Percentiles rank a stretch among this genome's conserved stretches.
Evolutionary conservation across 176 grass and related monocot species (phyloP).

Genomic region (Luzula sylvatica): DNA sequence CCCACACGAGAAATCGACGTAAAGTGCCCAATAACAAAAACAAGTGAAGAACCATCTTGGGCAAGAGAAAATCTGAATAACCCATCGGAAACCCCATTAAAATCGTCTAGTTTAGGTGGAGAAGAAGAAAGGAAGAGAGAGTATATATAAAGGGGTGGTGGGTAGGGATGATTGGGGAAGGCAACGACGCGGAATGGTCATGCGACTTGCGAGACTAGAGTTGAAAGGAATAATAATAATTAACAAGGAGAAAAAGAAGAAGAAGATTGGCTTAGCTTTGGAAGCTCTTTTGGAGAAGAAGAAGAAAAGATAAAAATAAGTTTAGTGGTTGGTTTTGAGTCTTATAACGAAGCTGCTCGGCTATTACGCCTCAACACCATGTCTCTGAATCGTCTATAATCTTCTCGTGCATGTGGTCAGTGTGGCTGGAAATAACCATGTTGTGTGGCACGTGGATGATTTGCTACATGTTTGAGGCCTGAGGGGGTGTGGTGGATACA

Average conservation of each 20-base stretch:
- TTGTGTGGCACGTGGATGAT: neutral
- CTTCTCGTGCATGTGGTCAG: no score
- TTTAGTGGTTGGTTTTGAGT: no score
- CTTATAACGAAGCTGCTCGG: no score
- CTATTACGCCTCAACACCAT: neutral
- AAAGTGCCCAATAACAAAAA: slow-evolving; percentile 60
- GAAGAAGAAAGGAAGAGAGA: neutral
- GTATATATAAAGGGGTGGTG: slow-evolving; percentile 27
- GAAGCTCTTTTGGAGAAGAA: no score
- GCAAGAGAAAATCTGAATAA: slow-evolving; percentile 65
- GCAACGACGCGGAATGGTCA: slow-evolving; percentile 50
- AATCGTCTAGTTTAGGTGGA: neutral
- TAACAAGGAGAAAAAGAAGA: no score
- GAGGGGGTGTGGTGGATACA: neutral
- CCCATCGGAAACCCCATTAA: slow-evolving; percentile 76
- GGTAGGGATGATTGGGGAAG: neutral
- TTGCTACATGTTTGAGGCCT: neutral
- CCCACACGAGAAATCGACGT: slow-evolving; percentile 53
- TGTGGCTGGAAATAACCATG: no score
- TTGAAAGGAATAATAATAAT: neutral
- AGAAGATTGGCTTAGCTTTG: no score
- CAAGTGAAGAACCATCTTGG: slow-evolving; percentile 50
- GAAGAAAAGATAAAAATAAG: no score
- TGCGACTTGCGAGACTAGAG: neutral
- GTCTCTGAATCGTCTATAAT: neutral